Evolutionary conservation across 345 rosid genomes (phyloP), one percentile per base, ranked within the genome.

Genomic region (Odontarrhena argentea): DNA sequence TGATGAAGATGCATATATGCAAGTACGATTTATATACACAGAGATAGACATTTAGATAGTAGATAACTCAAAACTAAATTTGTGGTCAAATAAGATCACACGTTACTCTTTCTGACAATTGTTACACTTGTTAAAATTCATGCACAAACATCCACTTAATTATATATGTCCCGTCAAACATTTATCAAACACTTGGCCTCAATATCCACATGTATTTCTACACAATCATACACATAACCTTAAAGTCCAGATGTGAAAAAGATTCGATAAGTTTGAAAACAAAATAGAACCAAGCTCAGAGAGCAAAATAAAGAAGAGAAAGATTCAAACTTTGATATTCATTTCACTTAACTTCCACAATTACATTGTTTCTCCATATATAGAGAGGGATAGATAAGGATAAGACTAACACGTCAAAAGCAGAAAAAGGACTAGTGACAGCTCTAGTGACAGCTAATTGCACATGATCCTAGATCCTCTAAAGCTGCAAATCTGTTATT

Each of bases 11-110:
- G 52, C 13, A 60, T n/a, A n/a, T n/a, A n/a, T 42, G 54, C 44
- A 34, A 69, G 67, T 69, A 24, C 37, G 13, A 24, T 43, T 60
- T 60, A 52, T 69, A 69, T 60, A 69, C 52, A 41, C 44, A 57
- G 9, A 13, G 58, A 40, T 40, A 52, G 15, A 30, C 37, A n/a
- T n/a, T 30, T n/a, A 6, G 14, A 15, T 60, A 50, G 11, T 12
- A 0, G 47, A 14, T 67, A 25, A n/a, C 63, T 56, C 41, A 8
- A 15, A 68, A 40, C 59, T 8, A 59, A 59, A 60, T 37, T 60
- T 60, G 67, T 69, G 74, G 46, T 7, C 15, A 52, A 50, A 51
- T 28, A 50, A 28, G 13, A 18, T 30, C 12, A n/a, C 52, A 60
- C 66, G 60, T 49, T 13, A 36, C 56, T 28, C 55, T 28, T 12